phyloP scores from a whole-genome alignment of 352 stramenopile genomes.

The Bremia lactucae region DNA sequence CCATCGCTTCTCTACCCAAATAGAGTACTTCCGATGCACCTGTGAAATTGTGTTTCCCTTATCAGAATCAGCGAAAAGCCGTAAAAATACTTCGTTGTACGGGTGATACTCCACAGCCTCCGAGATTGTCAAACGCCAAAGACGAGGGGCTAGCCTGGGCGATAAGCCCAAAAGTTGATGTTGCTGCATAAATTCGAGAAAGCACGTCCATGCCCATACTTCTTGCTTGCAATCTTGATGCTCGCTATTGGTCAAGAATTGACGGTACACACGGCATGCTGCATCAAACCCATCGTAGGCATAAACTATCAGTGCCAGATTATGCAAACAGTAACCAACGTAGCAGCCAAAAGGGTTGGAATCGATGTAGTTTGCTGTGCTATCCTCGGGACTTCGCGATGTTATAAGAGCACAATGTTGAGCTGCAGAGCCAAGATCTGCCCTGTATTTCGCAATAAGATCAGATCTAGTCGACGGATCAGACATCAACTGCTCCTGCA shows the following conservation, averaged over 20 bases:
- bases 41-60: constrained; percentile 64
- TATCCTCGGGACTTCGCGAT: neutral
- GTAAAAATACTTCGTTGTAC: constrained; percentile 38
- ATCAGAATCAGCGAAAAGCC: constrained; percentile 66
- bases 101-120: constrained; percentile 31
- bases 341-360: constrained; percentile 7
- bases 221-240: constrained; percentile 15
- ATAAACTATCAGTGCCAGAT: constrained; percentile 52
- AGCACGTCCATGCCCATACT: constrained; percentile 28
- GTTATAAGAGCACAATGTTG: constrained; percentile 16
- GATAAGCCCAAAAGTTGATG: constrained; percentile 26
- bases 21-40: constrained; percentile 51
- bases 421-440: constrained; percentile 31
- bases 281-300: constrained; percentile 35
- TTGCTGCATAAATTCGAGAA: constrained; percentile 51
- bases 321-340: constrained; percentile 48
- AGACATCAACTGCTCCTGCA: constrained; percentile 14
- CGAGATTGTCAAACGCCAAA: constrained; percentile 36
- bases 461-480: constrained; percentile 9
- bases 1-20: constrained; percentile 28
- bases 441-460: constrained; percentile 30
- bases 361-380: neutral
- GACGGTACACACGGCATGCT: constrained; percentile 34
- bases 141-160: constrained; percentile 34
- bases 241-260: constrained; percentile 5